Conservation (phyloP, 192 early-diverging fungal species). For the Rhizoclosmatium globosum region DNA sequence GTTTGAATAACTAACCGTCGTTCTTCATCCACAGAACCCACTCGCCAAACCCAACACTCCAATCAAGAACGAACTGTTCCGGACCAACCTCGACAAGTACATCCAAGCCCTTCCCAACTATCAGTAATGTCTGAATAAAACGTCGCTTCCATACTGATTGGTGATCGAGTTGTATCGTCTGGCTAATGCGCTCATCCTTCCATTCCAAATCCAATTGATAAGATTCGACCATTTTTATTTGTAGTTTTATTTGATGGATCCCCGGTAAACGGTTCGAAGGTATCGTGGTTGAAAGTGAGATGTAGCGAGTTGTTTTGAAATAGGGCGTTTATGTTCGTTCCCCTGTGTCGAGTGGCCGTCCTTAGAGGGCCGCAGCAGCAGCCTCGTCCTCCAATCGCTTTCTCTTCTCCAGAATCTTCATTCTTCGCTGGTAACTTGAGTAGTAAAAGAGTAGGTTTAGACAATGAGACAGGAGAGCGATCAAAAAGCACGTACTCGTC, state of each 20-base stretch:
- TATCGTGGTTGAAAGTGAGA: not conserved
- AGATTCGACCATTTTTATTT: not conserved
- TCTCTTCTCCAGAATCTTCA: slow-evolving; percentile 48
- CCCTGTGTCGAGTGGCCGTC: not conserved
- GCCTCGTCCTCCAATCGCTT: slow-evolving; percentile 37
- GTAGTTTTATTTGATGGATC: not conserved
- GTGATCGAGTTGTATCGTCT: no score
- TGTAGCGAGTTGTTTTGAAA: no score
- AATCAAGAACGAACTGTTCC: slow-evolving; percentile 55
- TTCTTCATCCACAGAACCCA: slow-evolving; percentile 68
- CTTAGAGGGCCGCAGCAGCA: slow-evolving; percentile 17
- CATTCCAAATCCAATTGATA: not conserved
- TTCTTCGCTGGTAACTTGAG: slow-evolving; percentile 42
- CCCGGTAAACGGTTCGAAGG: not conserved
- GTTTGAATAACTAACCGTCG: no score
- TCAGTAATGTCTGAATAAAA: slow-evolving; percentile 26
- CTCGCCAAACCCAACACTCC: slow-evolving; percentile 64
- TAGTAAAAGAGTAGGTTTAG: not conserved
- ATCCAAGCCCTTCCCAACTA: slow-evolving; percentile 45
- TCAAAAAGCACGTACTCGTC: slow-evolving; percentile 68
- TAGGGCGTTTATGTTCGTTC: no score
- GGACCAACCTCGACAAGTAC: slow-evolving; percentile 42
- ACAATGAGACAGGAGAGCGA: slow-evolving; percentile 12
- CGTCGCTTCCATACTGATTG: not conserved
- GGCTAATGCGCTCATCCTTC: no score